phyloP scores from a whole-genome alignment of 805 yeast genomes.

The Pichia cephalocereana region DNA sequence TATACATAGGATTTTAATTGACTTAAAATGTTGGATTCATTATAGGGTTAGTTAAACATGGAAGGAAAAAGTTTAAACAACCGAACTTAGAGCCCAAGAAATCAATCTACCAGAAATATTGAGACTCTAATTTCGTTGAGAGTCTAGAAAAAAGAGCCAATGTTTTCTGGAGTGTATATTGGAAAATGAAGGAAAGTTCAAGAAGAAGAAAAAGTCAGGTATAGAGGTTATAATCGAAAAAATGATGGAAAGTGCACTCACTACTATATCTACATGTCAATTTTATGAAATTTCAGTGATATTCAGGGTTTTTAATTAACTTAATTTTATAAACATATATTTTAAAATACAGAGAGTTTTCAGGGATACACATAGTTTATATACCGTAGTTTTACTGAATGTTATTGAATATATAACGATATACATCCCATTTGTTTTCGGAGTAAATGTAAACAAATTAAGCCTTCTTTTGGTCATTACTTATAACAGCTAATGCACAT shows the following conservation, averaged over 20 bases:
- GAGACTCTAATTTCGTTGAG: constrained; percentile 5
- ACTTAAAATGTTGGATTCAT: constrained; percentile 2
- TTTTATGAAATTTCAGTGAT: no score
- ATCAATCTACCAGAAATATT: constrained; percentile 7
- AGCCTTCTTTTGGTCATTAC: not conserved
- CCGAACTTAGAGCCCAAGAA: constrained; percentile 6
- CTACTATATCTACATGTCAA: no score
- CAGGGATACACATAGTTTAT: no score
- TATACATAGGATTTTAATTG: no score
- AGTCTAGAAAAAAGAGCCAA: constrained; percentile 3
- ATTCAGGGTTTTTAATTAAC: no score
- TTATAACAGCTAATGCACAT: constrained; percentile 29
- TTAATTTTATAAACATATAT: no score
- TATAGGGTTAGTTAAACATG: constrained; percentile 8
- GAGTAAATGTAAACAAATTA: no score
- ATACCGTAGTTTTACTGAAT: not conserved
- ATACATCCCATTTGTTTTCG: not conserved
- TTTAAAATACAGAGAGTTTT: no score
- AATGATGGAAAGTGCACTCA: no score
- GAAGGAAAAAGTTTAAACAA: constrained; percentile 1
- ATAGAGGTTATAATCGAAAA: not conserved
- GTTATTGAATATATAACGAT: not conserved
- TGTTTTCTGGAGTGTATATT: constrained; percentile 9
- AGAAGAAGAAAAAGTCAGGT: not conserved
- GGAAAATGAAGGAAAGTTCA: not conserved